Conservation (phyloP, 257 asterid species). For the Solanum chiquidenum region DNA sequence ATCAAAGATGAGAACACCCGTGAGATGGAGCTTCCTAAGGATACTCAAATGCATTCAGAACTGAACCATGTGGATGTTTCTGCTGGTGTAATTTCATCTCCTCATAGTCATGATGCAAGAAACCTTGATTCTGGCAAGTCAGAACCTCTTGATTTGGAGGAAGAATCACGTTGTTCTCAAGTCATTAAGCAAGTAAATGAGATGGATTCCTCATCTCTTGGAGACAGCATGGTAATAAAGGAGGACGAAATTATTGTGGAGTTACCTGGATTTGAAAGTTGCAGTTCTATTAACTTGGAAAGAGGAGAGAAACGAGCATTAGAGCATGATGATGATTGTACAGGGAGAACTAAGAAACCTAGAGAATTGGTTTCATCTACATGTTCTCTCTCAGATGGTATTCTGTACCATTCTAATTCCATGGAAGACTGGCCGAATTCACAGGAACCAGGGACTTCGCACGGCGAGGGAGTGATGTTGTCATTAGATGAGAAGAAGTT, state of each 20-base stretch:
- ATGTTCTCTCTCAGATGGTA: conserved; percentile 36
- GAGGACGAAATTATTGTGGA: conserved; percentile 24
- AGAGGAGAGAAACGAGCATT: conserved; percentile 52
- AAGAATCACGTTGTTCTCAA: conserved; percentile 14
- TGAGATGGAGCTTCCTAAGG: conserved; percentile 31
- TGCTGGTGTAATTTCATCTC: conserved; percentile 25
- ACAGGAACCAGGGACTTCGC: conserved; percentile 34
- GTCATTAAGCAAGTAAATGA: conserved; percentile 14
- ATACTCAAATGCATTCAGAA: conserved; percentile 24
- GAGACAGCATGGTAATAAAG: conserved; percentile 14
- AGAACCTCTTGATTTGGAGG: conserved; percentile 9
- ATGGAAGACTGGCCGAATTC: conserved; percentile 24
- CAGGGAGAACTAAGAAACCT: conserved; percentile 32
- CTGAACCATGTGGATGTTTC: conserved; percentile 20
- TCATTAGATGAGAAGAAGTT: conserved; percentile 38
- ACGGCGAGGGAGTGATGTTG: conserved; percentile 9
- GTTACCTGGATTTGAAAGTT: conserved; percentile 31
- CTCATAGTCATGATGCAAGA: conserved; percentile 20
- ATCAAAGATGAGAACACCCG: conserved; percentile 16
- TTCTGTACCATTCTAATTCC: conserved; percentile 25
- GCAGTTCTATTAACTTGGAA: conserved; percentile 24
- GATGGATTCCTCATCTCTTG: conserved; percentile 15
- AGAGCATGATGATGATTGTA: conserved; percentile 25
- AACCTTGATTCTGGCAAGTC: conserved; percentile 16
- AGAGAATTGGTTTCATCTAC: conserved; percentile 2